Conservation (phyloP, 2,329 filamentous ascomycete species). For the Endoconidiophora laricicola region DNA sequence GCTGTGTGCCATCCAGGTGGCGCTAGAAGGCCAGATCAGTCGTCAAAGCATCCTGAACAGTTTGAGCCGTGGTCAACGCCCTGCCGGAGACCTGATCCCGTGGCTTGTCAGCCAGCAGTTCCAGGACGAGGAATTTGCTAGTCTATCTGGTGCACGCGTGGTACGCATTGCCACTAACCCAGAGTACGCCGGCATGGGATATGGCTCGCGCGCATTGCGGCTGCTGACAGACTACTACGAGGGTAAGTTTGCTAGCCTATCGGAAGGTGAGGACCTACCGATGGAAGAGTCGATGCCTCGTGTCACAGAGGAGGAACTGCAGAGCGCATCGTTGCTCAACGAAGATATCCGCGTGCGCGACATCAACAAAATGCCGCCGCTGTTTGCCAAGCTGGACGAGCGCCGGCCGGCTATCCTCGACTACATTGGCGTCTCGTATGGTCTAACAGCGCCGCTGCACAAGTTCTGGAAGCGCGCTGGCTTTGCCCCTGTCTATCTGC, state of each 20-base stretch:
- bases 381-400: conserved; percentile 79
- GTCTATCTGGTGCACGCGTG: conserved; percentile 76
- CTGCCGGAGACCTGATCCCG: conserved; percentile 84
- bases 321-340: conserved; percentile 57
- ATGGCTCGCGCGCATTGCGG: conserved; percentile 75
- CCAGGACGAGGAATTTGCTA: conserved; percentile 91
- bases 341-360: conserved; percentile 85
- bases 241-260: conserved; percentile 73
- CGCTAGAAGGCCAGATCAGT: conserved; percentile 89
- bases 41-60: conserved; percentile 80
- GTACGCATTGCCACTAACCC: conserved; percentile 95
- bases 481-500: conserved; percentile 81
- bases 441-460: conserved; percentile 70
- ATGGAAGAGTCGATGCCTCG: conserved; percentile 50
- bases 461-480: conserved; percentile 89
- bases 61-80: conserved; percentile 73
- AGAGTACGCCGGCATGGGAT: conserved; percentile 83
- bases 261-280: conserved; percentile 45
- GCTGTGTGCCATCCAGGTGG: conserved; percentile 84
- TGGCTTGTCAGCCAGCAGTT: conserved; percentile 98
- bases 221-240: conserved; percentile 87
- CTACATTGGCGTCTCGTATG: conserved; percentile 91
- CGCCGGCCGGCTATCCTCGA: conserved; percentile 65
- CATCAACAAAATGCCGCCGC: conserved; percentile 77
- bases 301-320: conserved; percentile 68